These are phyloP conservation scores for Leccinum subgranulosum DNA, from an alignment of 768 basidiomycete species.

Conservation along the genomic window DNA sequence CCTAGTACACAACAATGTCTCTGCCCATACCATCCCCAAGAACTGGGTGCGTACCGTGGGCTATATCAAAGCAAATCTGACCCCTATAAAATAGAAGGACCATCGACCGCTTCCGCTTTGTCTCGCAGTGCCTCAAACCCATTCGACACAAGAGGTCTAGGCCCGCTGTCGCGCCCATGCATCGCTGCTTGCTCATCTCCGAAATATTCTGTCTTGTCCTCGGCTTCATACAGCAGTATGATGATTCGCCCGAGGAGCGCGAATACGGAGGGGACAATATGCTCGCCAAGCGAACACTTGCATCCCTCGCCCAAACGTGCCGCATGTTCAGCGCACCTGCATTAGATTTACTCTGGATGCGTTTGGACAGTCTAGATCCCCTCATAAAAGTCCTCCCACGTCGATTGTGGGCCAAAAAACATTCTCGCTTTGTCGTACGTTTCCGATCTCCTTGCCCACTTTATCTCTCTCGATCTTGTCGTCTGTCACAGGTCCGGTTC, in stretches of 20 bases:
- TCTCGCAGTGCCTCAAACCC: neutral
- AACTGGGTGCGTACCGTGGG: neutral
- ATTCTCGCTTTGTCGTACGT: conserved; percentile 7
- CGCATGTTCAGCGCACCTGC: conserved; percentile 15
- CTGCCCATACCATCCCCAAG: neutral
- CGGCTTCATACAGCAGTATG: conserved; percentile 4
- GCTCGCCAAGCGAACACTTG: conserved; percentile 10
- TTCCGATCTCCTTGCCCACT: neutral
- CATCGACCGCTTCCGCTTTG: neutral
- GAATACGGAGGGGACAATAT: neutral
- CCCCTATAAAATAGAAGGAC: neutral
- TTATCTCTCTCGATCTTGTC: neutral
- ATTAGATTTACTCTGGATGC: conserved; percentile 21
- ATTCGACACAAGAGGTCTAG: neutral
- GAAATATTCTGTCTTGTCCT: conserved; percentile 12
- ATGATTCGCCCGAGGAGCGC: neutral
- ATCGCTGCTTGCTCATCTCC: conserved; percentile 12
- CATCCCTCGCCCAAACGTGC: conserved; percentile 19
- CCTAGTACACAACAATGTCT: conserved; percentile 1
- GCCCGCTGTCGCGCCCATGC: neutral
- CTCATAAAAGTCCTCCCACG: conserved; percentile 14
- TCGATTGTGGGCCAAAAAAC: conserved; percentile 9
- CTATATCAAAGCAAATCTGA: neutral
- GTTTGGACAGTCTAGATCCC: conserved; percentile 13
- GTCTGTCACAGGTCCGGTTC: conserved; percentile 2